phyloP scores from a whole-genome alignment of 805 yeast genomes.

The Candida mattraensis region DNA sequence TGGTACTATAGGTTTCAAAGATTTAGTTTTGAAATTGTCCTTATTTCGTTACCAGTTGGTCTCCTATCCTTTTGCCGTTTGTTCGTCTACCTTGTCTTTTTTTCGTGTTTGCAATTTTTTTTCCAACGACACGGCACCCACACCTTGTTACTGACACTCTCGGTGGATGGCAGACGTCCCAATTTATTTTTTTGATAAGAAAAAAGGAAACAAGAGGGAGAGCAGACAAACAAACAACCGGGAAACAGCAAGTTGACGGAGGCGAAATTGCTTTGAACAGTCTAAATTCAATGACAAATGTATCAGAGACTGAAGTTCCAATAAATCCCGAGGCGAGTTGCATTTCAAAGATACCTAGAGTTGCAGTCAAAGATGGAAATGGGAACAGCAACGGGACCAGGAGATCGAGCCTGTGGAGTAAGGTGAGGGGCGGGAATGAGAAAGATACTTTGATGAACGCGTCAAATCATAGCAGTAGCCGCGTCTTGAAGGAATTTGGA shows the following conservation, averaged over 20 bases:
- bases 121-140: conserved; percentile 12
- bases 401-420: conserved; percentile 5
- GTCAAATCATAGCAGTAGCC: not conserved
- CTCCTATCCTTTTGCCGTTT: too few species aligned
- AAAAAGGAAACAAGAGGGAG: too few species aligned
- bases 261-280: too few species aligned
- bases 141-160: conserved; percentile 8
- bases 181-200: conserved; percentile 11
- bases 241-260: not conserved
- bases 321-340: too few species aligned
- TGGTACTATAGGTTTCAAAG: too few species aligned
- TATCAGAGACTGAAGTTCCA: too few species aligned
- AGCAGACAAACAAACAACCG: not conserved
- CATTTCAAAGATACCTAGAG: too few species aligned
- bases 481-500: conserved; percentile 33
- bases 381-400: conserved; percentile 1
- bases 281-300: too few species aligned
- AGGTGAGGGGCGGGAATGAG: conserved; percentile 4
- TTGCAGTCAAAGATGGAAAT: too few species aligned
- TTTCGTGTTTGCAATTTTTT: conserved; percentile 18
- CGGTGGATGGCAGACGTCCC: conserved; percentile 5
- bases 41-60: not conserved
- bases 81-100: conserved; percentile 3
- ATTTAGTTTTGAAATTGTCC: not conserved
- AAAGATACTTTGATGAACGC: conserved; percentile 7